These are phyloP conservation scores for Lactarius psammicola DNA, from an alignment of 768 basidiomycete species.

Conservation along the genomic window DNA sequence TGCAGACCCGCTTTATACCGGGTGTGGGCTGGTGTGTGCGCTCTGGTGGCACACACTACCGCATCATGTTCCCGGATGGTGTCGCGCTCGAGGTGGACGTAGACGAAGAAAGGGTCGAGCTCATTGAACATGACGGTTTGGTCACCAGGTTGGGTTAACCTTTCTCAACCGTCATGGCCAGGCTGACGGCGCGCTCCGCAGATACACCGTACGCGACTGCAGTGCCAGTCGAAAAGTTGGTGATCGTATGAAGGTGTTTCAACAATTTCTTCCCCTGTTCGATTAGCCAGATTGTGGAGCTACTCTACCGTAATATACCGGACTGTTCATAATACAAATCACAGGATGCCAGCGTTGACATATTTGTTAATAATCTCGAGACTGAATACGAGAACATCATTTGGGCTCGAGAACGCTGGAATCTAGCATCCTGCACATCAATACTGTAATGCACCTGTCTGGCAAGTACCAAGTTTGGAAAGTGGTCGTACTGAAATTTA, in stretches of 20 bases:
- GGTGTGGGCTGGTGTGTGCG: constrained; percentile 46
- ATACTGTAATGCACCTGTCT: too few relatives aligned
- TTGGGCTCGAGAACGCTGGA: not conserved
- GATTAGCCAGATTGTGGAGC: constrained; percentile 31
- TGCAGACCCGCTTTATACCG: constrained; percentile 42
- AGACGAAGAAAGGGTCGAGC: constrained; percentile 44
- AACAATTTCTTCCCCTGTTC: constrained; percentile 44
- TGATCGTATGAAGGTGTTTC: constrained; percentile 44
- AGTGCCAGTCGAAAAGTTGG: constrained; percentile 36
- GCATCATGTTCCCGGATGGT: constrained; percentile 47
- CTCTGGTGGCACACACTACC: constrained; percentile 41
- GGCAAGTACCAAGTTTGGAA: too few relatives aligned
- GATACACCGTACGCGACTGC: constrained; percentile 40
- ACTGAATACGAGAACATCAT: not conserved
- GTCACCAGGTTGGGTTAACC: constrained; percentile 29
- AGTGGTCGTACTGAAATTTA: too few relatives aligned
- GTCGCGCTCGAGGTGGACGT: constrained; percentile 42
- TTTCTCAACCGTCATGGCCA: not conserved
- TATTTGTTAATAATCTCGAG: not conserved
- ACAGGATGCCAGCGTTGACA: too few relatives aligned
- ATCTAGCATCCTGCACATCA: not conserved
- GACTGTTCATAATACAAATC: not conserved
- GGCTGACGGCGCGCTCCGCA: constrained; percentile 19
- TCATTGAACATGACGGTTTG: constrained; percentile 34
- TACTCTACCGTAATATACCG: not conserved